Percentiles rank a stretch among this genome's conserved stretches.
phyloP scores from a whole-genome alignment of 108 stramenopile genomes.

The Skeletonema marinoi region DNA sequence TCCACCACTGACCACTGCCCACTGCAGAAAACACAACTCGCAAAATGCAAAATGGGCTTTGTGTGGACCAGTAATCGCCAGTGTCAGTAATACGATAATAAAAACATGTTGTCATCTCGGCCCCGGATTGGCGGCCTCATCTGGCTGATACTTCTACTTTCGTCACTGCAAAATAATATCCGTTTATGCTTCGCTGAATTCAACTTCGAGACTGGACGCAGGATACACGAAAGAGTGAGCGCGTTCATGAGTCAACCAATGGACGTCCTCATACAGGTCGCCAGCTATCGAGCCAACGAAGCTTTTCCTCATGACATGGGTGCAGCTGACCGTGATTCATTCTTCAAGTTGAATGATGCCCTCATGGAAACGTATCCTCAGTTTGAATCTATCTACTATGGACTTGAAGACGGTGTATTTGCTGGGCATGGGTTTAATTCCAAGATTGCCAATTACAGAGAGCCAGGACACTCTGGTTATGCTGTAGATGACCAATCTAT shows the following conservation, averaged over 20 bases:
- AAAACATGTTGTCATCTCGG: too few species aligned
- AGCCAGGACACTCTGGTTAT: conserved; percentile 22
- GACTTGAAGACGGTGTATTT: conserved; percentile 33
- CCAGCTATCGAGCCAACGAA: background rate
- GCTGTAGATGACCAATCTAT: conserved; percentile 1
- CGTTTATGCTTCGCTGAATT: conserved; percentile 2
- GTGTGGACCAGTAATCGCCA: too few species aligned
- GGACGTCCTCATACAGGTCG: background rate
- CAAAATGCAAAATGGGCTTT: too few species aligned
- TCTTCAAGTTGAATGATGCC: conserved; percentile 3
- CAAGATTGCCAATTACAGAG: conserved; percentile 10
- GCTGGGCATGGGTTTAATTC: conserved; percentile 1
- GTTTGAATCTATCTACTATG: conserved; percentile 19
- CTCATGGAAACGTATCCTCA: conserved; percentile 12
- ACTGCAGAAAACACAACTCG: too few species aligned
- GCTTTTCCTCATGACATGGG: conserved; percentile 8
- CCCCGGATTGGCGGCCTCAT: too few species aligned
- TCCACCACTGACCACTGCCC: too few species aligned
- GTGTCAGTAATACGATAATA: too few species aligned
- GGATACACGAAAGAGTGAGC: conserved; percentile 1
- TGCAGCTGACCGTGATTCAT: conserved; percentile 9
- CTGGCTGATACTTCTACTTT: too few species aligned
- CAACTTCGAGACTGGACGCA: conserved; percentile 16
- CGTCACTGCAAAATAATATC: too few species aligned
- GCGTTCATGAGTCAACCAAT: background rate